Base-by-base conservation (phyloP, 345 rosid species). In the Rhizophora apiculata region DNA sequence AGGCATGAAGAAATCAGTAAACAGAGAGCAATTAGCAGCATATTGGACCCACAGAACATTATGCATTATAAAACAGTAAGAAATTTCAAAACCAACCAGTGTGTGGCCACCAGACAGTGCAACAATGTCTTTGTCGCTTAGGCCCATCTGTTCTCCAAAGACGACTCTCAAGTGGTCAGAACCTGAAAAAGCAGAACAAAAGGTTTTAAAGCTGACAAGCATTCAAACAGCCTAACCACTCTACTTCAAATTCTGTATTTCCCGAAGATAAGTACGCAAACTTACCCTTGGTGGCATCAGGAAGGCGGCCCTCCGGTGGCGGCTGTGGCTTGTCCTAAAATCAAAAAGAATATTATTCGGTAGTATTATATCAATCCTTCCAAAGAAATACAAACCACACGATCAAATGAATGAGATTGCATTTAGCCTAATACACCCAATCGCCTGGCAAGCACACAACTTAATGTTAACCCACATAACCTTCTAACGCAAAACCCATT, bases 241-340 rank as follows among this genome's bases (percentile, higher is more conserved):
- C 15, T 21, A 19, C 9, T 39, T 10, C 21, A 2, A 18, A 24
- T 10, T 31, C 21, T 61, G 10, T 36, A 36, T 8, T 37, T 20
- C 31, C 15, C 10, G 15, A 1, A 36, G 52, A 46, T 9, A 1
- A 58, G 0, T 1, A 39, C 11, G 3, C 4, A 62, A 16, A 77
- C 87, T 37, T 30, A 91, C 99, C 99, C 76, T 86, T 77, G 19
- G 87, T 92, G 26, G 99, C 97, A 81, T 95, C 89, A 61, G 99
- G 99, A n/a, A 95, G 85, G 70, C 99, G 99, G 4, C 99, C 99
- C 77, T 95, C 99, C 3, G 93, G 96, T 20, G 99, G 98, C 65
- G 99, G 92, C 30, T 67, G 56, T 0, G 96, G 90, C 85, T 91
- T 89, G 89, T 94, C 98, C 98, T 94, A 87, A 59, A 29, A 67